A percentile compares a stretch with the other conserved stretches of the same genome.
Conservation (phyloP, 495 filamentous ascomycete species). For the Podospora bellae-mahoneyi region DNA sequence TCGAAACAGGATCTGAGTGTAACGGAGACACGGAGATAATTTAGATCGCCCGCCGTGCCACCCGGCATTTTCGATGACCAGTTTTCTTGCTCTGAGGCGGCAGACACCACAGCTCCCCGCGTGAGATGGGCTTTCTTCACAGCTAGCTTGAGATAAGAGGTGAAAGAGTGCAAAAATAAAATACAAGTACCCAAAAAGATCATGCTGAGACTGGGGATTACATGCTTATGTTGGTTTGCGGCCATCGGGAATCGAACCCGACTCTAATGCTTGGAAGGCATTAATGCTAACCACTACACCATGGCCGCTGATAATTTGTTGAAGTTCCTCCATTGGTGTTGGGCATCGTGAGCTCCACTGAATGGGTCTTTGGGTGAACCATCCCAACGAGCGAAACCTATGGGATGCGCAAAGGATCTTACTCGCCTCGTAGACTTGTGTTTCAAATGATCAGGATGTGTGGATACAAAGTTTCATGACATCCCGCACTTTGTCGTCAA, state of each 20-base stretch:
- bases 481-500: too few relatives aligned
- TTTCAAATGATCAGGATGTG: too few relatives aligned
- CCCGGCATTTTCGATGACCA: background rate
- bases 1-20: too few relatives aligned
- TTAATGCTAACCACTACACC: constrained; percentile 9
- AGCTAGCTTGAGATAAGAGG: background rate
- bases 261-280: constrained; percentile 8
- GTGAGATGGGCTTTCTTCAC: background rate
- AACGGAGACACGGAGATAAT: too few relatives aligned
- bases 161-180: background rate
- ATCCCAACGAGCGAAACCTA: background rate
- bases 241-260: constrained; percentile 7
- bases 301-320: background rate
- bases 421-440: too few relatives aligned
- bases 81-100: background rate
- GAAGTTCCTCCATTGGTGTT: background rate
- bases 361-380: background rate
- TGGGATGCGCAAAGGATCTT: too few relatives aligned
- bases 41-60: background rate
- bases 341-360: background rate
- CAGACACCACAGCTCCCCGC: background rate
- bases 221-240: background rate
- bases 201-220: too few relatives aligned
- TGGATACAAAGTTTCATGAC: too few relatives aligned
- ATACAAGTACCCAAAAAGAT: too few relatives aligned